A percentile compares a stretch with the other conserved stretches of the same genome.
Evolutionary conservation across 805 yeast genomes (phyloP).

Genomic region (Hanseniaspora thailandica): DNA sequence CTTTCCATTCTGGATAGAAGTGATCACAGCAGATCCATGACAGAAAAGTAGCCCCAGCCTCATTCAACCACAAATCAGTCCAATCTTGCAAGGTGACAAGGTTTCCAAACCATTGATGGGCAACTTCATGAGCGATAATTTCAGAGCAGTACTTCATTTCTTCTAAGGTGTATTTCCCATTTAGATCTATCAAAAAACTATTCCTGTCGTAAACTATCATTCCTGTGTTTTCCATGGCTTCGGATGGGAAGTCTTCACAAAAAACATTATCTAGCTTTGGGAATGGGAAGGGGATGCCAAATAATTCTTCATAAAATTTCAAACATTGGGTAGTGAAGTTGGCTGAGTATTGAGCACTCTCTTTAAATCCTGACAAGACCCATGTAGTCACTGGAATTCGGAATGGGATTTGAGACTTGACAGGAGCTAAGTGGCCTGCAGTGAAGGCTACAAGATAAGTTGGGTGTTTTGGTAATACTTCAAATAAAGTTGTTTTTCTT

Average conservation of each 20-base stretch:
- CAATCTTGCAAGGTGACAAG: slow-evolving; percentile 87
- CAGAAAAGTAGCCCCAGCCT: slow-evolving; percentile 86
- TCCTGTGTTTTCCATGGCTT: slow-evolving; percentile 85
- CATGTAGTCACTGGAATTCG: slow-evolving; percentile 69
- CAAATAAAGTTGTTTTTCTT: slow-evolving; percentile 50
- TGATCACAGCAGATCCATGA: slow-evolving; percentile 73
- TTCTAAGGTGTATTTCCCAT: slow-evolving; percentile 45
- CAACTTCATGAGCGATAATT: slow-evolving; percentile 78
- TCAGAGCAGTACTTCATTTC: slow-evolving; percentile 68
- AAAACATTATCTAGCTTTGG: slow-evolving; percentile 77
- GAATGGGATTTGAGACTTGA: slow-evolving; percentile 40
- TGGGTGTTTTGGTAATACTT: slow-evolving; percentile 70
- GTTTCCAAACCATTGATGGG: slow-evolving; percentile 88
- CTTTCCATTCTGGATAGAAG: slow-evolving; percentile 74
- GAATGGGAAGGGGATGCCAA: slow-evolving; percentile 64
- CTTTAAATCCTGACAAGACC: slow-evolving; percentile 64
- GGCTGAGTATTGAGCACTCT: slow-evolving; percentile 60
- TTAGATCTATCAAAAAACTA: slow-evolving; percentile 58
- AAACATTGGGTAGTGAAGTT: slow-evolving; percentile 64
- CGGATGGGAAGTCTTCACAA: slow-evolving; percentile 71
- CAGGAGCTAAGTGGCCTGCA: slow-evolving; percentile 50
- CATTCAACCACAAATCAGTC: slow-evolving; percentile 82
- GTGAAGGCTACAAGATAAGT: slow-evolving; percentile 74
- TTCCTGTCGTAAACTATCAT: slow-evolving; percentile 67
- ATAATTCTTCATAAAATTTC: slow-evolving; percentile 57